Base-by-base conservation (phyloP, 768 basidiomycete genomes). In the Kwoniella europaea region DNA sequence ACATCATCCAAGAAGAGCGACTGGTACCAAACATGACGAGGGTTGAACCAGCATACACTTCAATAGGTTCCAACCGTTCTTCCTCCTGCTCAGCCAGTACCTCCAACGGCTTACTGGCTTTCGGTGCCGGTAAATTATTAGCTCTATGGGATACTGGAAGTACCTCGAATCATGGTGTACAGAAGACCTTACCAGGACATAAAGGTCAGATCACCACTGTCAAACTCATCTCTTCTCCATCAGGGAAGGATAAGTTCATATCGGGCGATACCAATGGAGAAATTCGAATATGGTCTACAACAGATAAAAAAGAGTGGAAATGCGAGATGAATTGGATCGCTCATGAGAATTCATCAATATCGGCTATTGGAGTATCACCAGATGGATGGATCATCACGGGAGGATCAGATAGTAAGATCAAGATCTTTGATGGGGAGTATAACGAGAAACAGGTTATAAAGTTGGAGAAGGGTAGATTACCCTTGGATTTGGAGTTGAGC, bases 211-310 rank as follows among this genome's bases (percentile, higher is more conserved):
- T 98, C 22, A 94, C 94, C 22, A 91, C 89, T 57, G 87, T 94
- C 56, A 89, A 88, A 56, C 94, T 93, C 77, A 74, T 90, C 7
- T 16, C 46, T 50, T 50, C 46, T 50, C 10, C 46, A 43, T 79
- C 84, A 4, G 83, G 87, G 16, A 83, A 55, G 0, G 41, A 50
- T 7, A 67, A 43, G 1, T 65, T 98, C 68, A 84, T 90, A 46
- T 91, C 89, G 61, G 91, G 90, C 59, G 94, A 97, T 82, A 89
- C 92, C 67, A 86, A 86, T 69, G 96, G 96, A 2, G 81, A 82
- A 10, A 76, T 94, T 12, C 86, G 86, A 46, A 81, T 88, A 43
- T 96, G 94, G 94, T 85, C 72, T 18, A 82, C 12, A 42, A 58
- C 43, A 56, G 53, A 20, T 18, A 16, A 66, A 50, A 63, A 52